Base-by-base conservation (phyloP, 306 rosid species). In the Quercus agrifolia region DNA sequence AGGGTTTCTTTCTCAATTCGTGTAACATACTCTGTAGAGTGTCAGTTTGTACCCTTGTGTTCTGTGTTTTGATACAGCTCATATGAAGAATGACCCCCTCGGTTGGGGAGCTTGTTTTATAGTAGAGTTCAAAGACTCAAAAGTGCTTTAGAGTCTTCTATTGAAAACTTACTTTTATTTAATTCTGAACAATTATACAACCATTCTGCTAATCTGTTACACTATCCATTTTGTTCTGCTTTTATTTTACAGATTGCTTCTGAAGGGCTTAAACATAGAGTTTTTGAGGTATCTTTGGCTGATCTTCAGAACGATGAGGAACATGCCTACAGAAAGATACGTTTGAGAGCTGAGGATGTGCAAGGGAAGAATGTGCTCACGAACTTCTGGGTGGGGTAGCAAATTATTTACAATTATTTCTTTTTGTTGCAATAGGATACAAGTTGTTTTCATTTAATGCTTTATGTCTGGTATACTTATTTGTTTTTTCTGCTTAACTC, bases 241-340 rank as follows among this genome's bases (percentile, higher is more conserved):
- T 67, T 3, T 56, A 2, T 31, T 18, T 70, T 18, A 52, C 86
- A 85, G 84, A 85, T 85, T 75, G 88, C 88, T 49, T 85, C 88
- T 13, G 88, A 85, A 78, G 88, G 88, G 49, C 85, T 85, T 15
- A 82, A 82, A 21, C 86, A 85, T 58, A 35, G 86, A 66, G 88
- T 85, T 57, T 85, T 85, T 68, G 88, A 85, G 82, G 62, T 82
- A 35, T 86, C 85, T 18, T 78, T 83, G 12, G 89, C 87, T 46
- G 89, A 86, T 62, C 89, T 80, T 52, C 89, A 86, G 69, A 71
- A 74, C 59, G 87, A 80, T 70, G 89, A 83, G 64, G 86, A 82
- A 19, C 82, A 82, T 8, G 84, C 89, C 12, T 81, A 79, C 84
- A 79, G 86, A 73, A 86, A 86, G 76, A 83, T 83, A 61, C 83